Evolutionary conservation across 495 filamentous ascomycete genomes (phyloP).

Genomic region (Neurospora terricola): DNA sequence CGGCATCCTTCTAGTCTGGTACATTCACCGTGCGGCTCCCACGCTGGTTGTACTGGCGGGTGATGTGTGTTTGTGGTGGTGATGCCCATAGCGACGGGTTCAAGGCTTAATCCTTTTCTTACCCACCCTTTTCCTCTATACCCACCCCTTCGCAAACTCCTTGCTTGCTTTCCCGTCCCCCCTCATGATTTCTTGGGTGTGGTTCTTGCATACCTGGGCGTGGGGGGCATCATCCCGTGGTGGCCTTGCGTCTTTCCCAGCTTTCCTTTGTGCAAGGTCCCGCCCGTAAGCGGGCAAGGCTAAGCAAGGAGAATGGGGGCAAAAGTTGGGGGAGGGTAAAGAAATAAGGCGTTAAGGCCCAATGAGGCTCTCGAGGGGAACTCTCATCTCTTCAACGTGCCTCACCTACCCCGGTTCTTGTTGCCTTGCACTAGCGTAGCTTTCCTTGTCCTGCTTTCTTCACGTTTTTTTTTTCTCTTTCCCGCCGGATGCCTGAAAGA

Average conservation of each 20-base stretch:
- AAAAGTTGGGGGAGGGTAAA: not conserved
- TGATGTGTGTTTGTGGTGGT: not conserved
- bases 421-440: not conserved
- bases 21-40: not conserved
- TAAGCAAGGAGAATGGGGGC: not conserved
- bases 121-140: not conserved
- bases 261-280: not conserved
- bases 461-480: not conserved
- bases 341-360: not conserved
- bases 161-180: not conserved
- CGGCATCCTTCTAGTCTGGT: not conserved
- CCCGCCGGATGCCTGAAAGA: not conserved
- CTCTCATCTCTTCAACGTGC: not conserved
- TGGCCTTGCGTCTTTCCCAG: not conserved
- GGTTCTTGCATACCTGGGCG: not conserved
- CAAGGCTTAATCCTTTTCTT: not conserved
- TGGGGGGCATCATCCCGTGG: not conserved
- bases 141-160: not conserved
- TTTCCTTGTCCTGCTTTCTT: not conserved
- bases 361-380: not conserved
- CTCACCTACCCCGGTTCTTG: not conserved
- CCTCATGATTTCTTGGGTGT: not conserved
- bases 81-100: not conserved
- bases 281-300: not conserved
- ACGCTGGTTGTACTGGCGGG: not conserved